phyloP scores from a whole-genome alignment of 1,284 basidiomycete species.

The Sanghuangporus sanghuang region DNA sequence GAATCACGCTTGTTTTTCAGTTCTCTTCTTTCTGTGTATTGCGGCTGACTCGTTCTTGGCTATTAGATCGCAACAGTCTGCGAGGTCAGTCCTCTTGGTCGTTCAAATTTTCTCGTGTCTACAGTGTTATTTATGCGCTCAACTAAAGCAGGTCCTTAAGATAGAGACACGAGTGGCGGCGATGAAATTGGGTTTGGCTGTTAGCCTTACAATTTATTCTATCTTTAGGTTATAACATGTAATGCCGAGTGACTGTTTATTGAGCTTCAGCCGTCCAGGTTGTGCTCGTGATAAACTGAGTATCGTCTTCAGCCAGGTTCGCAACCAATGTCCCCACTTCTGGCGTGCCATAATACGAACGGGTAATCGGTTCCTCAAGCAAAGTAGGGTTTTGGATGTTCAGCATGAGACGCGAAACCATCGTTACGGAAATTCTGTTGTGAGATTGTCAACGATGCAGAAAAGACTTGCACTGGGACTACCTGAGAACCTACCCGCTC shows the following conservation, averaged over 20 bases:
- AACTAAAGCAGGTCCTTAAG: no score
- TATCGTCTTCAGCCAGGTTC: background rate
- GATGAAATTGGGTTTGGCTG: background rate
- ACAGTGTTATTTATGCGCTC: no score
- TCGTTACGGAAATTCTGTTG: constrained; percentile 4
- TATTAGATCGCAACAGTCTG: background rate
- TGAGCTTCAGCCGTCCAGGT: background rate
- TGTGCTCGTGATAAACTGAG: background rate
- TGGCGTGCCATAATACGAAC: background rate
- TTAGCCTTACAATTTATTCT: background rate
- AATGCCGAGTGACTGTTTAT: background rate
- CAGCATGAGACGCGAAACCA: constrained; percentile 10
- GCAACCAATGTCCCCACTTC: background rate
- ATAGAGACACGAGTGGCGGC: no score
- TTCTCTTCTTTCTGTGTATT: background rate
- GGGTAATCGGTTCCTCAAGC: background rate
- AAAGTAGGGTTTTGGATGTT: constrained; percentile 11
- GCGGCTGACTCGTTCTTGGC: background rate
- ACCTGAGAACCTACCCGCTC: background rate
- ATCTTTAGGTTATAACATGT: background rate
- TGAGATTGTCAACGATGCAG: background rate
- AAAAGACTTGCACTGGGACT: background rate
- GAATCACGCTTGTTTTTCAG: background rate
- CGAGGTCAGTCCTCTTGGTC: background rate
- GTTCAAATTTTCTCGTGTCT: no score